phyloP scores from a whole-genome alignment of 495 filamentous ascomycete genomes.

The Penicillium pulvis region DNA sequence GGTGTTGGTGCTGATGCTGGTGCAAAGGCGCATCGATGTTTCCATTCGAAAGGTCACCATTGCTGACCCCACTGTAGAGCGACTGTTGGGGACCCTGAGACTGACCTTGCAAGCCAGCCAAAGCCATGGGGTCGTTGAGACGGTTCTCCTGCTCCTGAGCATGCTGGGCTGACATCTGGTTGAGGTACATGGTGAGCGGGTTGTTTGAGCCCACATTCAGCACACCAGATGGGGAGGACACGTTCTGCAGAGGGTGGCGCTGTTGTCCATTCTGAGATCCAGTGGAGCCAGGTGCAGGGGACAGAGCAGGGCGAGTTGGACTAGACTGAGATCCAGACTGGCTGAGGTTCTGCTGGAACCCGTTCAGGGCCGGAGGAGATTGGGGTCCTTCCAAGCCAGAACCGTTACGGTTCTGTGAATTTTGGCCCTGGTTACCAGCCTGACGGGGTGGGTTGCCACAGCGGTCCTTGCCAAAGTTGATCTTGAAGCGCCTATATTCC shows the following conservation, averaged over 20 bases:
- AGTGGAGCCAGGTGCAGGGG: constrained; percentile 58
- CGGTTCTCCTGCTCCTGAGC: constrained; percentile 63
- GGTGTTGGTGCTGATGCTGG: constrained; percentile 57
- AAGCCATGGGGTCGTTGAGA: constrained; percentile 49
- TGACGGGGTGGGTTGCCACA: constrained; percentile 96
- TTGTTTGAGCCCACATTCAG: constrained; percentile 82
- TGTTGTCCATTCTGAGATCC: constrained; percentile 55
- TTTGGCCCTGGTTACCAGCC: constrained; percentile 51
- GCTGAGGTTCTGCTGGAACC: constrained; percentile 51
- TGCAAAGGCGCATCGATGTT: constrained; percentile 50
- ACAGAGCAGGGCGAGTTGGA: constrained; percentile 61
- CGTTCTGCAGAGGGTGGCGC: constrained; percentile 53
- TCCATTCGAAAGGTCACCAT: constrained; percentile 58
- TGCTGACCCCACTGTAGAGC: constrained; percentile 51
- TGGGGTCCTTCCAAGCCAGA: constrained; percentile 60
- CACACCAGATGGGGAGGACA: constrained; percentile 65
- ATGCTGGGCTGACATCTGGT: constrained; percentile 79
- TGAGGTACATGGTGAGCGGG: constrained; percentile 91
- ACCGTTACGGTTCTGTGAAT: constrained; percentile 55
- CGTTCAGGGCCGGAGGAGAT: constrained; percentile 57
- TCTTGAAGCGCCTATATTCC: constrained; percentile 97
- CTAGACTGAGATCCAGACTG: constrained; percentile 69
- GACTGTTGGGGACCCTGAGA: constrained; percentile 57
- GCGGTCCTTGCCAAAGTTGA: constrained; percentile 98
- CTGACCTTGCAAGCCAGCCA: constrained; percentile 63